Percentiles rank a stretch among this genome's conserved stretches.
Conservation (phyloP, 2,329 filamentous ascomycete genomes). For the Chaetomiaceae sp. region DNA sequence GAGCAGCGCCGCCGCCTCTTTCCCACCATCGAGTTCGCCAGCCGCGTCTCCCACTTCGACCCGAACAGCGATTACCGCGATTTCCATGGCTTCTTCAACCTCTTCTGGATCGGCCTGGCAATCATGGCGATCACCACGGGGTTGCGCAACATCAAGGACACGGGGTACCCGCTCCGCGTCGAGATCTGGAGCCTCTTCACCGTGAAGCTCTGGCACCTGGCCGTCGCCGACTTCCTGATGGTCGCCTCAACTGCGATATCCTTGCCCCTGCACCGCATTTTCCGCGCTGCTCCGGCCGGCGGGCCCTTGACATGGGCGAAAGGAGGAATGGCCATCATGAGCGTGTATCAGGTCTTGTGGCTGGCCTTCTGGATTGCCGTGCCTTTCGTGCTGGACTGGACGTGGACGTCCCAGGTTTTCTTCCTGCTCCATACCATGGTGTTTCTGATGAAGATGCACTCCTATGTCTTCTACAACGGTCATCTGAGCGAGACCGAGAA, state of each 20-base stretch:
- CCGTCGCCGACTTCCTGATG: constrained; percentile 80
- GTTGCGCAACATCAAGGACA: constrained; percentile 89
- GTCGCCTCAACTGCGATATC: constrained; percentile 67
- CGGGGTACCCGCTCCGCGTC: constrained; percentile 77
- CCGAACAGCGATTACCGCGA: constrained; percentile 86
- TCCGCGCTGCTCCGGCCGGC: constrained; percentile 49
- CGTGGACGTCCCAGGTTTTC: constrained; percentile 96
- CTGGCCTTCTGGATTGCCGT: constrained; percentile 76
- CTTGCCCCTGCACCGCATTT: constrained; percentile 68
- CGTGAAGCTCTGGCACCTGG: constrained; percentile 83
- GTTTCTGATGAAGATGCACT: constrained; percentile 98
- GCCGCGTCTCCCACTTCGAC: constrained; percentile 92
- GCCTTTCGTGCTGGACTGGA: constrained; percentile 84
- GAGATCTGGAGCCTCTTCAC: constrained; percentile 87
- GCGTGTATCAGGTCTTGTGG: constrained; percentile 75
- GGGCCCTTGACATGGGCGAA: constrained; percentile 65
- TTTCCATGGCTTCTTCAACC: constrained; percentile 94
- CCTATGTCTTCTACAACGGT: constrained; percentile 96
- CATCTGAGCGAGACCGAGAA: constrained; percentile 85
- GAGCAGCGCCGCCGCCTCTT: constrained; percentile 81
- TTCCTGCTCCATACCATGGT: constrained; percentile 86
- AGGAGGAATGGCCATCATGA: constrained; percentile 78
- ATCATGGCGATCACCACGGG: constrained; percentile 98
- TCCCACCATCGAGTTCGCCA: constrained; percentile 86
- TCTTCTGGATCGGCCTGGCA: constrained; percentile 95